Conservation (phyloP, 2,329 filamentous ascomycete genomes). For the Fusarium nurragi region DNA sequence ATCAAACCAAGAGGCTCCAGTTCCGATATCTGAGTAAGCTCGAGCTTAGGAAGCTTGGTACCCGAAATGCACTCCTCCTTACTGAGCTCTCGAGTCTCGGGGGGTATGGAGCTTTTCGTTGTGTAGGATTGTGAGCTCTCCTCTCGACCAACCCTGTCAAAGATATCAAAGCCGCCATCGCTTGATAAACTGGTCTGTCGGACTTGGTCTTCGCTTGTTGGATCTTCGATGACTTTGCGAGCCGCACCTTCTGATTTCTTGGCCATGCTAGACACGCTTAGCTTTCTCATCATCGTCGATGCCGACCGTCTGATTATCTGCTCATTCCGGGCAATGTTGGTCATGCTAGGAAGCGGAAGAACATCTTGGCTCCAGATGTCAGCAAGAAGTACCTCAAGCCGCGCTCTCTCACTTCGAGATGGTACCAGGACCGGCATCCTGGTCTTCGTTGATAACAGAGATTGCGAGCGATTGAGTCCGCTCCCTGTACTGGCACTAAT, state of each 20-base stretch:
- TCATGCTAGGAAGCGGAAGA: constrained; percentile 86
- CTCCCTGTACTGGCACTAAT: constrained; percentile 52
- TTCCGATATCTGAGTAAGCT: constrained; percentile 9
- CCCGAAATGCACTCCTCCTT: background rate
- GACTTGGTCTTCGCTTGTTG: constrained; percentile 3
- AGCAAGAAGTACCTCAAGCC: constrained; percentile 76
- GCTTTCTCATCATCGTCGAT: constrained; percentile 85
- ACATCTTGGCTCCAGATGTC: constrained; percentile 87
- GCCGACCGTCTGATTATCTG: constrained; percentile 81
- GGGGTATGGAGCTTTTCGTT: constrained; percentile 15
- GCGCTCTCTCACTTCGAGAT: constrained; percentile 76
- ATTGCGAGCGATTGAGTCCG: constrained; percentile 80
- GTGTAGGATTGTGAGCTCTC: constrained; percentile 18
- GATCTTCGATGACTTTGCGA: constrained; percentile 26
- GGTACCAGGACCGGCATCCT: constrained; percentile 77
- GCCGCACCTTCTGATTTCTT: constrained; percentile 71
- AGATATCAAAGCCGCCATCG: constrained; percentile 11
- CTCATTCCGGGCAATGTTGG: constrained; percentile 69
- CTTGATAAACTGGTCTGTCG: constrained; percentile 25
- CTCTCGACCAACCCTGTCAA: constrained; percentile 10
- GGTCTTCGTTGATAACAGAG: constrained; percentile 74
- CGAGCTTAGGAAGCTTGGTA: constrained; percentile 4
- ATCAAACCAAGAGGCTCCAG: constrained; percentile 15
- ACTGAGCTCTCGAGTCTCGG: constrained; percentile 10
- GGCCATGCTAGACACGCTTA: constrained; percentile 83